Base-by-base conservation (phyloP, 768 basidiomycete genomes). In the Leccinum variicolor region DNA sequence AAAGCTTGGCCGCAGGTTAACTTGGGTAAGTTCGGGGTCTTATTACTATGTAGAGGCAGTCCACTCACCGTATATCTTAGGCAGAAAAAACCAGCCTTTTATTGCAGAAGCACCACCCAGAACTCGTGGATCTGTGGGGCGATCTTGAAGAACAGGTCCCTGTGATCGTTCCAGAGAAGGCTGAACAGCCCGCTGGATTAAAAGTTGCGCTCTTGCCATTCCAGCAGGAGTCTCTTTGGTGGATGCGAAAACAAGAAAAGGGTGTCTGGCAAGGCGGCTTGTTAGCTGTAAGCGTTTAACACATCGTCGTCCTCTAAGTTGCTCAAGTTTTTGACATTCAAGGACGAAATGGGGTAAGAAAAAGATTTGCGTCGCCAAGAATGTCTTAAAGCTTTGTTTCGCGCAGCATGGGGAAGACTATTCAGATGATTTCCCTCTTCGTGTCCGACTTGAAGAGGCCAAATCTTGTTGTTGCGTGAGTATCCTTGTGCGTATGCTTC, bases 221-320 rank as follows among this genome's bases (percentile, higher is more conserved):
- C 82, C 97, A 99, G 71, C 84, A 83, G 53, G 97, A 99, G 75
- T 93, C 92, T 74, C 77, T 99, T 61, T 87, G 79, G 66, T 99
- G 97, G 97, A 96, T 99, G 93, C 83, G 84, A 63, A 81, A 92
- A 67, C 97, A 98, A 75, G 97, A 99, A 71, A 76, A 86, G 54
- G 82, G 90, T 7, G 74, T 84, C 2, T 98, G 95, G 92, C 77
- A 79, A 50, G 97, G 96, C 36, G 97, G 96, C 5, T 87, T 98
- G 84, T 79, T 98, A 53, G 93, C 94, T 19, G 91, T 91, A 73
- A 64, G 87, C 76, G 2, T 61, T 49, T 39, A 43, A 55, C 19
- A 23, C 14, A 7, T 57, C 21, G 2, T 57, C 28, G 3, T 34
- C 28, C n/a, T 33, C 15, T 17, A 21, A 43, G 28, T 9, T 47